A percentile compares a stretch with the other conserved stretches of the same genome.
phyloP scores from a whole-genome alignment of 495 filamentous ascomycete genomes.

The Arthonia radiata region DNA sequence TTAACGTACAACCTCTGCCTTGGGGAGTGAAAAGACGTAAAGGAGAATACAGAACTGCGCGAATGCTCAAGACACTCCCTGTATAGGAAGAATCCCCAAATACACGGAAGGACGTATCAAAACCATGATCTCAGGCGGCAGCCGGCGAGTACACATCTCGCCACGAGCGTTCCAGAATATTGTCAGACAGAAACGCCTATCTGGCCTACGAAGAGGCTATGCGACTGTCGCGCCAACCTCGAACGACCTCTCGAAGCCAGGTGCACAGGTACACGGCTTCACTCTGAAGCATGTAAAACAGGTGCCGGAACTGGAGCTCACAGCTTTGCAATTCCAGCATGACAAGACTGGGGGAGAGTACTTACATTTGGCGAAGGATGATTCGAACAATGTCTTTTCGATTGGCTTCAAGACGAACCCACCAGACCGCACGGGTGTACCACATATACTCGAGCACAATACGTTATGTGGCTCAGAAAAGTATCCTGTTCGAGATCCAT shows the following conservation, averaged over 20 bases:
- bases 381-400: slow-evolving; percentile 97
- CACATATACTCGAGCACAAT: slow-evolving; percentile 92
- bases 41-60: too few species aligned
- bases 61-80: too few species aligned
- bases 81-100: too few species aligned
- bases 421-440: slow-evolving; percentile 83
- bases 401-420: slow-evolving; percentile 98
- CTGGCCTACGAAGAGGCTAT: slow-evolving; percentile 23
- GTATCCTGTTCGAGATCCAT: slow-evolving; percentile 92
- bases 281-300: slow-evolving; percentile 68
- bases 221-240: too few species aligned
- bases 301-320: slow-evolving; percentile 80
- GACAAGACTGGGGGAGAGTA: slow-evolving; percentile 90
- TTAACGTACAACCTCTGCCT: too few species aligned
- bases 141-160: too few species aligned
- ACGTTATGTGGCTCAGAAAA: slow-evolving; percentile 94
- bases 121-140: too few species aligned
- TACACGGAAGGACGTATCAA: too few species aligned
- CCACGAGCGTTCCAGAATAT: too few species aligned
- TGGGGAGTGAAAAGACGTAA: too few species aligned
- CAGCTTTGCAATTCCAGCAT: slow-evolving; percentile 69
- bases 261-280: slow-evolving; percentile 79
- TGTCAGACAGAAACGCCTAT: too few species aligned
- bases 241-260: slow-evolving; percentile 46
- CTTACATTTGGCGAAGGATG: slow-evolving; percentile 77